phyloP scores from a whole-genome alignment of 306 rosid genomes.

The Sicyos edulis region DNA sequence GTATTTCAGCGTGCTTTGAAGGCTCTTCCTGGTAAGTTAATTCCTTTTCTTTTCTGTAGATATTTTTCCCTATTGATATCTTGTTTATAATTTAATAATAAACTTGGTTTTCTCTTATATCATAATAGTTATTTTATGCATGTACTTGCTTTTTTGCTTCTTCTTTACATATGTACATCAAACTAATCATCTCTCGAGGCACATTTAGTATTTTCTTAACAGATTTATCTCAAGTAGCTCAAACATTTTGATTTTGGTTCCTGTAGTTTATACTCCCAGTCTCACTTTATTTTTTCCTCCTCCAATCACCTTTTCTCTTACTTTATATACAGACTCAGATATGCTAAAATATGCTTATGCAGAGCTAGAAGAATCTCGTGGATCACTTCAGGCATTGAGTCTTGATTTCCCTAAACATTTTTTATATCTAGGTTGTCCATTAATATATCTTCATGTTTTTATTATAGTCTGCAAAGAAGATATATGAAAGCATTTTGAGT shows the following conservation, averaged over 20 bases:
- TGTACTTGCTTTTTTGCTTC: neutral
- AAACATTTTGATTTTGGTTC: constrained; percentile 17
- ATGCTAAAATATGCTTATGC: constrained; percentile 93
- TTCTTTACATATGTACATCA: neutral
- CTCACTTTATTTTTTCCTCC: constrained; percentile 3
- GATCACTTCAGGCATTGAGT: constrained; percentile 70
- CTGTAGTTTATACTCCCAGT: constrained; percentile 13
- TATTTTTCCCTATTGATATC: constrained; percentile 10
- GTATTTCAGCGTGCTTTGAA: constrained; percentile 87
- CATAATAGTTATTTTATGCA: neutral
- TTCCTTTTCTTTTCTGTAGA: constrained; percentile 22
- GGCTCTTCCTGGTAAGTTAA: constrained; percentile 82
- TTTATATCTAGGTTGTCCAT: constrained; percentile 14
- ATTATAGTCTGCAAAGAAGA: constrained; percentile 84
- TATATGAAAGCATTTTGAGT: constrained; percentile 73
- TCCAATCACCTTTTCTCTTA: constrained; percentile 6
- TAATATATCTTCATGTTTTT: constrained; percentile 20
- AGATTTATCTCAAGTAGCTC: neutral
- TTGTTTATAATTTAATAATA: neutral
- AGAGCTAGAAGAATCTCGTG: constrained; percentile 97
- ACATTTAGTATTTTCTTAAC: neutral
- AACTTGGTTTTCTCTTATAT: neutral
- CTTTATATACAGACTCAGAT: constrained; percentile 51
- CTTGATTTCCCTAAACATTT: constrained; percentile 19
- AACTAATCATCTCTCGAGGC: neutral